phyloP scores from a whole-genome alignment of 2,329 filamentous ascomycete species.

The Xylariaceae sp. region DNA sequence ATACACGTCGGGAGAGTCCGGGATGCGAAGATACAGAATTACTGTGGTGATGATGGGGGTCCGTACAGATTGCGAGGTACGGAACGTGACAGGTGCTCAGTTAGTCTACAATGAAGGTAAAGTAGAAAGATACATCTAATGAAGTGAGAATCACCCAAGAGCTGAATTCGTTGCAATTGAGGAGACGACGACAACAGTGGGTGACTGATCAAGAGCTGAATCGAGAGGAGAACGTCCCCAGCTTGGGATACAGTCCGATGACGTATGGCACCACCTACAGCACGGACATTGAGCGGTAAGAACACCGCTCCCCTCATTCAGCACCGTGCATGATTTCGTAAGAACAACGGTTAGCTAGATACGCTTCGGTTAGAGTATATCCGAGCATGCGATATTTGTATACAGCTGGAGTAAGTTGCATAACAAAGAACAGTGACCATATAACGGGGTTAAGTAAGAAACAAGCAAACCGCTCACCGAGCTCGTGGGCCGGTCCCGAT shows the following conservation, averaged over 20 bases:
- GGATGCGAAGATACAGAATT: background rate
- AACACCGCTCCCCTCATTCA: too few species aligned
- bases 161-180: slow-evolving; percentile 6
- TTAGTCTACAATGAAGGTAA: background rate
- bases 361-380: background rate
- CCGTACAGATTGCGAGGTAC: background rate
- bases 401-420: too few species aligned
- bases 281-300: too few species aligned
- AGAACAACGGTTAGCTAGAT: background rate
- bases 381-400: too few species aligned
- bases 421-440: too few species aligned
- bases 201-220: slow-evolving; percentile 1
- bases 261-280: background rate
- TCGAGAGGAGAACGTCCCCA: background rate
- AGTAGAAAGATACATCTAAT: background rate
- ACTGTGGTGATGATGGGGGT: background rate
- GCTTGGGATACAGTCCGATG: background rate
- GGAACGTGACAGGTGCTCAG: background rate
- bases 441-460: too few species aligned
- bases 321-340: too few species aligned
- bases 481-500: too few species aligned
- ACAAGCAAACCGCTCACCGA: too few species aligned
- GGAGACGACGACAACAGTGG: background rate
- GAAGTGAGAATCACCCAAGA: background rate
- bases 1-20: background rate